Conservation (phyloP, 1,139 yeast genomes). For the Lodderomyces pseudojiufengensis region DNA sequence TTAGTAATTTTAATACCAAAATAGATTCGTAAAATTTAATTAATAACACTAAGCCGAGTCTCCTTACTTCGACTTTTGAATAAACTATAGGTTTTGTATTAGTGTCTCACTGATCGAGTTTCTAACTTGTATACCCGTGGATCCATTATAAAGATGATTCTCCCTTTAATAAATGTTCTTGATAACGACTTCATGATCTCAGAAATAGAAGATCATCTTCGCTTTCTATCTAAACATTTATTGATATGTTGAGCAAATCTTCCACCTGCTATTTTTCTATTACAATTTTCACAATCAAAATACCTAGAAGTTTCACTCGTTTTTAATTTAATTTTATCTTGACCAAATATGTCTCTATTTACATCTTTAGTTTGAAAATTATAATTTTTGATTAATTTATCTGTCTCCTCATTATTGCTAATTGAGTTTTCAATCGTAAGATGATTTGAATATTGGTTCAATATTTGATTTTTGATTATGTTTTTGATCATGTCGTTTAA, state of each 20-base stretch:
- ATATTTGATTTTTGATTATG: conserved; percentile 33
- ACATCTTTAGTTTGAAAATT: conserved; percentile 11
- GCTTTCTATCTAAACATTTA: conserved; percentile 61
- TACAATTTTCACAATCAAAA: conserved; percentile 77
- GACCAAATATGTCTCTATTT: conserved; percentile 37
- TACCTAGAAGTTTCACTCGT: conserved; percentile 45
- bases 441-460: conserved; percentile 26
- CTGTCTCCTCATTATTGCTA: conserved; percentile 11
- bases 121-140: no score
- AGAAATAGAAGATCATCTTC: conserved; percentile 17
- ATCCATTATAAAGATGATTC: no score
- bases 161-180: no score
- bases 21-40: no score
- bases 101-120: no score
- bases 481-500: conserved; percentile 34
- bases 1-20: no score
- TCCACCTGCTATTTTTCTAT: conserved; percentile 82
- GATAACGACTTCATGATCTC: background rate
- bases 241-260: conserved; percentile 92
- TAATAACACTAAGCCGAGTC: no score
- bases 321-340: conserved; percentile 40
- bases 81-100: no score
- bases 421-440: conserved; percentile 21
- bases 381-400: conserved; percentile 8
- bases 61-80: no score